Evolutionary conservation across 495 filamentous ascomycete species (phyloP).

Genomic region (Penicillium pancosmium): DNA sequence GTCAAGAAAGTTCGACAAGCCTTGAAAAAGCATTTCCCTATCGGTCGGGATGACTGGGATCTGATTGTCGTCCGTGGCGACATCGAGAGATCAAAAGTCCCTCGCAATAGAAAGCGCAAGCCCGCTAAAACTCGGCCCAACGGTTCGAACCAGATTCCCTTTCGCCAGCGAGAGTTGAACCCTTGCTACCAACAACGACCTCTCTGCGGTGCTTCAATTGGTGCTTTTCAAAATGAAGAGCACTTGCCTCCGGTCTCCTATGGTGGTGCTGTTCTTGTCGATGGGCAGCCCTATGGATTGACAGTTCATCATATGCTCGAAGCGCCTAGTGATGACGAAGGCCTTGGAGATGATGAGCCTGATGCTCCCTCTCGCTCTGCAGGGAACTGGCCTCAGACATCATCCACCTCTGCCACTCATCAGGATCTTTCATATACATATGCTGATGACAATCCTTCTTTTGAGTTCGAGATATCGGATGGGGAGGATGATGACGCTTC

Average conservation of each 20-base stretch:
- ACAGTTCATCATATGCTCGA: conserved; percentile 97
- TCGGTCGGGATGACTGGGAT: conserved; percentile 61
- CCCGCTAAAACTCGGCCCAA: conserved; percentile 42
- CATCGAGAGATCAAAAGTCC: conserved; percentile 66
- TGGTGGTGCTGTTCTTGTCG: conserved; percentile 82
- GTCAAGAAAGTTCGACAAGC: conserved; percentile 71
- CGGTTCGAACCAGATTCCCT: conserved; percentile 33
- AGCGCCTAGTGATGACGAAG: conserved; percentile 67
- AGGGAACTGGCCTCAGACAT: conserved; percentile 33
- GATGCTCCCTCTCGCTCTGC: conserved; percentile 39
- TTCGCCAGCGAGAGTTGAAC: conserved; percentile 39
- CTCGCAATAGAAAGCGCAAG: conserved; percentile 46
- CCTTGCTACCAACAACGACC: conserved; percentile 71
- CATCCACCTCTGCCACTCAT: conserved; percentile 18
- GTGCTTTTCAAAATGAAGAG: conserved; percentile 79
- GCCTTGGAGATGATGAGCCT: conserved; percentile 31
- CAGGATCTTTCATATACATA: conserved; percentile 37
- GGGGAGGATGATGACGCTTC: conserved; percentile 48
- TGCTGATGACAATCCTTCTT: conserved; percentile 35
- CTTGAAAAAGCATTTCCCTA: conserved; percentile 69
- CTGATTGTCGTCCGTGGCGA: conserved; percentile 68
- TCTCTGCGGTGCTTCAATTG: conserved; percentile 86
- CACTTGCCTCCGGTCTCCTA: conserved; percentile 89
- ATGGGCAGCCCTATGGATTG: conserved; percentile 84
- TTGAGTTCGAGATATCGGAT: conserved; percentile 53